Base-by-base conservation (phyloP, 1,139 yeast genomes). In the Pichiaceae sp. region DNA sequence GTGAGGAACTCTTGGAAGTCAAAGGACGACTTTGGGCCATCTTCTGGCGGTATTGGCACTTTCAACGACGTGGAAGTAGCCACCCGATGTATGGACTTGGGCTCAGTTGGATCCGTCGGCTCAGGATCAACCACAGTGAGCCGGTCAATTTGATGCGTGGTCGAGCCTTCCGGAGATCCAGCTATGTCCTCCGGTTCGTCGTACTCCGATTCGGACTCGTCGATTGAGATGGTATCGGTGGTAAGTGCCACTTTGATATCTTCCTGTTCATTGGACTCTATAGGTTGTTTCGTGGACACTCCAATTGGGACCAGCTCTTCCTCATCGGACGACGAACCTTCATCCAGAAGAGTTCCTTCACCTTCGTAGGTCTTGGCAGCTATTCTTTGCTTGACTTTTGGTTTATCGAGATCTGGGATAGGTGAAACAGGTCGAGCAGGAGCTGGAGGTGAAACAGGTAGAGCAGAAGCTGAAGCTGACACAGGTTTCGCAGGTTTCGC, bases 1-100 rank as follows among this genome's bases (percentile, higher is more conserved):
- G 70, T 66, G 28, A 89, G 65, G 54, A 93, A 93, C 18, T 69
- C 63, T 52, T 84, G 95, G 57, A 89, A 91, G 55, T 91, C 95
- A 60, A 86, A 84, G 3, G 82, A 46, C 20, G 46, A 43, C 33
- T 53, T 55, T 20, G 49, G 50, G 5, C 44, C 32, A 21, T 45
- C 33, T 12, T 40, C 36, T 5, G 57, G 54, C 3, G 57, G 57
- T 34, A 52, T 53, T 11, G 54, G 54, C 28, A 47, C 43, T 38
- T 25, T 42, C 39, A 18, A 40, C 35, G 15, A 44, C 42, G 16
- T 25, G 28, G n/a, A 5, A 6, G 28, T 25, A 6, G 28, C 6
- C 14, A 15, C n/a, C 6, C 28, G n/a, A 6, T 25, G 28, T 9
- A 25, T 9, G n/a, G 28, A 11, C 28, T 11, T 25, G 7, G 28